Evolutionary conservation across 139 green algal species (phyloP).

Genomic region (Asterochloris sp.): DNA sequence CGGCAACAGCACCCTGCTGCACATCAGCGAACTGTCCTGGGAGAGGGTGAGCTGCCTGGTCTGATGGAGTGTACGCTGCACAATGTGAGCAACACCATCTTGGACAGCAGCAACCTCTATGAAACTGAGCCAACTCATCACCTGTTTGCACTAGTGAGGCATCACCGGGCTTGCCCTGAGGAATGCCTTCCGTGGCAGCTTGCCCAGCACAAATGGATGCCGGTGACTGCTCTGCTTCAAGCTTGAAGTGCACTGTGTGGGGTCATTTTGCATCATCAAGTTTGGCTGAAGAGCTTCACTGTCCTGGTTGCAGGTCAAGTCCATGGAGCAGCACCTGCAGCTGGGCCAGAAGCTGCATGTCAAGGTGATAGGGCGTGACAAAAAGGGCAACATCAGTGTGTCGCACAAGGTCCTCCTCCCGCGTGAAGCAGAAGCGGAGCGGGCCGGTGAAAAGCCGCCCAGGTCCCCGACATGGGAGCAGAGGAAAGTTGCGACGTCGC

Average conservation of each 20-base stretch:
- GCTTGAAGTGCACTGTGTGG: too few species aligned
- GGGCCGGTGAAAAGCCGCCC: background rate
- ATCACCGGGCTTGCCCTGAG: too few species aligned
- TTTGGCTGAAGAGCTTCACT: too few species aligned
- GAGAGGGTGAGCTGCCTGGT: background rate
- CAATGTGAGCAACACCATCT: background rate
- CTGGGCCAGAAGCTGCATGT: constrained; percentile 52
- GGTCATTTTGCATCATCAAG: too few species aligned
- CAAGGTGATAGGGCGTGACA: constrained; percentile 45
- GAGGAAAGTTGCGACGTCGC: too few species aligned
- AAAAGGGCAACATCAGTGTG: constrained; percentile 33
- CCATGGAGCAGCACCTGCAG: constrained; percentile 39
- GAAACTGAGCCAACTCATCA: too few species aligned
- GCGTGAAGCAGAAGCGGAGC: background rate
- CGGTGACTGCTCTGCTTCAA: too few species aligned
- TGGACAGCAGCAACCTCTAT: background rate
- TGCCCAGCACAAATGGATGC: too few species aligned
- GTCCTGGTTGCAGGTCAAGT: constrained; percentile 10
- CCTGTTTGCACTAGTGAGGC: too few species aligned
- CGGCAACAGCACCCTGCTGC: constrained; percentile 44
- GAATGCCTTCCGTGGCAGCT: too few species aligned
- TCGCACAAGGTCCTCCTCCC: constrained; percentile 40
- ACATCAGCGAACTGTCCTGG: constrained; percentile 50
- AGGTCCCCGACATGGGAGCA: too few species aligned
- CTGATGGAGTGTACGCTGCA: background rate